phyloP scores from a whole-genome alignment of 2,329 filamentous ascomycete genomes.

The Xylariales sp. region DNA sequence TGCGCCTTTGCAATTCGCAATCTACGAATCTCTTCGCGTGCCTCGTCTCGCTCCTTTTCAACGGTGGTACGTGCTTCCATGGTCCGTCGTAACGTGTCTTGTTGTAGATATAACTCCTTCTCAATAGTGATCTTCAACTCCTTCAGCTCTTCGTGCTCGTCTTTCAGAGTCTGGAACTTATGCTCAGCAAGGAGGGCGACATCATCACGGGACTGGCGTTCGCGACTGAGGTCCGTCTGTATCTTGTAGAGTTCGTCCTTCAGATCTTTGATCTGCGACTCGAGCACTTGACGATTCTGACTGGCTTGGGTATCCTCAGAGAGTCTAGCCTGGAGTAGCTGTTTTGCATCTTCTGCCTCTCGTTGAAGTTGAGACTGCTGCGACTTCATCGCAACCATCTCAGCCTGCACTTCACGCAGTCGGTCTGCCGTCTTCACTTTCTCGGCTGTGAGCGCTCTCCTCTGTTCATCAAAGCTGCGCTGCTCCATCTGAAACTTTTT shows the following conservation, averaged over 20 bases:
- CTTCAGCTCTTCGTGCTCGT: constrained; percentile 81
- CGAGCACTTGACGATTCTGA: constrained; percentile 75
- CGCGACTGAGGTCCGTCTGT: constrained; percentile 83
- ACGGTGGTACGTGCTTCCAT: constrained; percentile 75
- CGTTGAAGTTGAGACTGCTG: constrained; percentile 81
- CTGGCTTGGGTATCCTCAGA: constrained; percentile 84
- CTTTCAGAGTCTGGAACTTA: constrained; percentile 74
- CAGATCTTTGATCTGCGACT: constrained; percentile 80
- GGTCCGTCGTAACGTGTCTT: constrained; percentile 82
- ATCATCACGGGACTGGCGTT: constrained; percentile 90
- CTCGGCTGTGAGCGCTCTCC: constrained; percentile 62
- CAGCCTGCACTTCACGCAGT: constrained; percentile 80
- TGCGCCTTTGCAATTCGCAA: constrained; percentile 79
- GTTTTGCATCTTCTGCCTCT: constrained; percentile 84
- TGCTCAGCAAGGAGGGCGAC: constrained; percentile 87
- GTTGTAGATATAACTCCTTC: constrained; percentile 94
- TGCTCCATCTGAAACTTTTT: constrained; percentile 79
- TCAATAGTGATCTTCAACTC: constrained; percentile 96
- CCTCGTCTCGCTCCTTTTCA: constrained; percentile 84
- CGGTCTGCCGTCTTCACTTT: constrained; percentile 74
- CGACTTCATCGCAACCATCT: constrained; percentile 79
- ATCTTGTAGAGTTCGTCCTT: constrained; percentile 80
- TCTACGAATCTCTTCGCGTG: constrained; percentile 77
- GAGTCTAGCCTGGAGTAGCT: constrained; percentile 78
- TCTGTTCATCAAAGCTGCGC: constrained; percentile 73